Base-by-base conservation (phyloP, 2,329 filamentous ascomycete genomes). In the Mollisiaceae sp. region DNA sequence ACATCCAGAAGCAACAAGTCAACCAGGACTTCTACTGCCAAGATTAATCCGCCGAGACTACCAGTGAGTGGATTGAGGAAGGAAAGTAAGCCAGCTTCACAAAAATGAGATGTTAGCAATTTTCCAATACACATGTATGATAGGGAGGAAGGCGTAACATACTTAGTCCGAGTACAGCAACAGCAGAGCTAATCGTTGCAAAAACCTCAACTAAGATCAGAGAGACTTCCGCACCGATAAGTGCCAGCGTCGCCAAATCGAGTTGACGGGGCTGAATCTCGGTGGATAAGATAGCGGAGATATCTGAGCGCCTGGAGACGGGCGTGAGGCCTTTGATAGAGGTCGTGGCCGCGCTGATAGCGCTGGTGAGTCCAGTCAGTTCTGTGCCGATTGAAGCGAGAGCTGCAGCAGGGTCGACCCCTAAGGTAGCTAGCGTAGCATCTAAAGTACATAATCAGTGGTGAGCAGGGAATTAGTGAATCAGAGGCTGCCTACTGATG, bases 11-110 rank as follows among this genome's bases (percentile, higher is more conserved):
- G 55, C 36, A 58, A 39, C 35, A 58, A 58, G 41, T 58, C 55
- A 39, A 58, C 55, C 35, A 58, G 55, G 15, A 58, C 32, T 14
- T 58, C 55, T 15, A 58, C 55, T 20, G 55, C 55, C n/a, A 58
- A 41, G 8, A 58, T 58, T 35, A 58, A 58, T 4, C 9, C 24
- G 38, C 55, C 55, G 18, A 58, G 55, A 18, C 32, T 35, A 18
- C 55, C 55, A 41, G 55, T 58, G n/a, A 58, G 55, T n/a, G 55
- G 55, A 41, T 41, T 36, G 55, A 58, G 55, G 55, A 39, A 58
- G 18, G 18, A 6, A 41, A 58, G 55, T 20, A 58, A 41, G 6
- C 32, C 27, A 8, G 55, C 55, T 58, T 32, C 27, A 32, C 27
- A 38, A 9, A 39, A 39, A 58, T 8, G 20, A 39, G 38, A 14